Evolutionary conservation across 257 asterid genomes (phyloP).

Genomic region (Solanum boliviense): DNA sequence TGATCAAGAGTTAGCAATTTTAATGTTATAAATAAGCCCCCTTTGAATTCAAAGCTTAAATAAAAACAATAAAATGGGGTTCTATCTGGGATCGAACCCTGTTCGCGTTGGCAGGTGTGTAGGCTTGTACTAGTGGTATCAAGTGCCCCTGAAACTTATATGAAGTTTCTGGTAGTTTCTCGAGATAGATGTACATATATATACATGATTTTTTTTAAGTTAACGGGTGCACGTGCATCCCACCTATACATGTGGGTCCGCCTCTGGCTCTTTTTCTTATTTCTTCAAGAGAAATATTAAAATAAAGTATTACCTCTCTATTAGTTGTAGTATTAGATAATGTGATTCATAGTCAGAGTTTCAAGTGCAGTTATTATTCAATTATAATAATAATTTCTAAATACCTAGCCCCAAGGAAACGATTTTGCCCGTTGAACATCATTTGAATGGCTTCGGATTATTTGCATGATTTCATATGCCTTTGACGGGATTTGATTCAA

Average conservation of each 20-base stretch:
- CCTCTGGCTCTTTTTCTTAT: neutral
- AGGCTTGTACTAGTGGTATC: neutral
- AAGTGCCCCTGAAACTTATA: neutral
- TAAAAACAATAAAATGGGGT: neutral
- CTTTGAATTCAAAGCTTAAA: too few relatives aligned
- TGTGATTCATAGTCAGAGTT: neutral
- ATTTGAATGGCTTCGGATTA: neutral
- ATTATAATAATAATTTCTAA: neutral
- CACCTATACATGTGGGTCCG: neutral
- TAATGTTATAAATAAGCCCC: too few relatives aligned
- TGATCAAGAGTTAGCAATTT: too few relatives aligned
- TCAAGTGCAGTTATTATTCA: neutral
- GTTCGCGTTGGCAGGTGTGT: neutral
- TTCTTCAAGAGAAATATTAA: neutral
- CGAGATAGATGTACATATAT: too few relatives aligned
- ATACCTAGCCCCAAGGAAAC: neutral
- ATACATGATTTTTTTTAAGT: too few relatives aligned
- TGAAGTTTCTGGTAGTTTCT: neutral
- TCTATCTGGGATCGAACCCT: neutral
- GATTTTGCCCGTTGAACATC: neutral
- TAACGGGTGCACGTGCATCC: neutral
- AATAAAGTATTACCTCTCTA: neutral
- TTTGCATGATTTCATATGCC: neutral
- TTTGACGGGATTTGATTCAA: neutral
- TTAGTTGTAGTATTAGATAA: neutral